A percentile compares a stretch with the other conserved stretches of the same genome.
Conservation (phyloP, 2,329 filamentous ascomycete genomes). For the Sarocladium kiliense region DNA sequence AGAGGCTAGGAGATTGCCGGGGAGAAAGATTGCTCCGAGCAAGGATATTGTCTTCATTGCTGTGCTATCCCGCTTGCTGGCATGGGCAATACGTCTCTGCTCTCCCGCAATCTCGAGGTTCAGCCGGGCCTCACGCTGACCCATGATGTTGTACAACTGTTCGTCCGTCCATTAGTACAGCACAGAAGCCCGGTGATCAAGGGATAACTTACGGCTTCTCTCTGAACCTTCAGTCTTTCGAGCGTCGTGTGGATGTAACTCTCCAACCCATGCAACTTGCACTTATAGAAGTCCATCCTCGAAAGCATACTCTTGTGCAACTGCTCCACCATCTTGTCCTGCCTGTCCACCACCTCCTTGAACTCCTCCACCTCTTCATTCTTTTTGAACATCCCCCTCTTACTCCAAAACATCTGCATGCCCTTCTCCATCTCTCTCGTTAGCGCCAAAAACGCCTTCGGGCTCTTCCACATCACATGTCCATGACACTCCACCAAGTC, state of each 20-base stretch:
- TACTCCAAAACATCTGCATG: slow-evolving; percentile 38
- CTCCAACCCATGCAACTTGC: slow-evolving; percentile 56
- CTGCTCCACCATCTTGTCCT: slow-evolving; percentile 27
- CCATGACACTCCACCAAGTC: slow-evolving; percentile 60
- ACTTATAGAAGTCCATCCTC: slow-evolving; percentile 54
- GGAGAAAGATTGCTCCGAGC: slow-evolving; percentile 58
- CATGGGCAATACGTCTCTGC: slow-evolving; percentile 53
- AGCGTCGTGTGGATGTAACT: slow-evolving; percentile 59
- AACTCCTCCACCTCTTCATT: slow-evolving; percentile 10
- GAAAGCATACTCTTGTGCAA: slow-evolving; percentile 48
- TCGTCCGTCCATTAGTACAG: not conserved
- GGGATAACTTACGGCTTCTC: slow-evolving; percentile 46
- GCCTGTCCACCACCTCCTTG: slow-evolving; percentile 3
- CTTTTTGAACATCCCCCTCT: slow-evolving; percentile 12
- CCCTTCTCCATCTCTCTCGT: slow-evolving; percentile 42
- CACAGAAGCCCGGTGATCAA: not conserved
- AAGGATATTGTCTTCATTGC: slow-evolving; percentile 63
- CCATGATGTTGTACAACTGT: slow-evolving; percentile 61
- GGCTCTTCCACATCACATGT: slow-evolving; percentile 58
- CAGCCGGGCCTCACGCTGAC: slow-evolving; percentile 58
- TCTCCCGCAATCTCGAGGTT: slow-evolving; percentile 59
- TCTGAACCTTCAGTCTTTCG: slow-evolving; percentile 55
- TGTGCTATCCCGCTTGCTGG: slow-evolving; percentile 56
- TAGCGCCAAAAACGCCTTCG: slow-evolving; percentile 54
- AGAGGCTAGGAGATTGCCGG: slow-evolving; percentile 57